Conservation (phyloP, 2,329 filamentous ascomycete genomes). For the Botrytis elliptica region DNA sequence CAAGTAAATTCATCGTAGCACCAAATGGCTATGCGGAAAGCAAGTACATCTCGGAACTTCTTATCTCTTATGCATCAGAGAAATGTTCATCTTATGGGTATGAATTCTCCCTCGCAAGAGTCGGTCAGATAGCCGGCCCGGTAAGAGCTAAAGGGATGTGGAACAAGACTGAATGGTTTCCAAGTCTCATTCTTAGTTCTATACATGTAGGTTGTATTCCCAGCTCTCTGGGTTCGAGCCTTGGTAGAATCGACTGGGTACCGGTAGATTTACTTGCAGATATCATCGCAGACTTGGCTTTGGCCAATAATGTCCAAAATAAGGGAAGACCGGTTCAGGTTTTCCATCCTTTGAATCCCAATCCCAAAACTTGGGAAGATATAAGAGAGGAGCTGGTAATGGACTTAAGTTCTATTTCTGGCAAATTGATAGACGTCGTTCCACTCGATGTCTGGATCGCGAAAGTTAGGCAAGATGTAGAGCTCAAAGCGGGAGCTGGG, state of each 20-base stretch:
- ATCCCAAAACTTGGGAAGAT: background rate
- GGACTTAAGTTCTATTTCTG: background rate
- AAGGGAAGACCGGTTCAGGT: background rate
- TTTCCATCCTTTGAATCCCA: background rate
- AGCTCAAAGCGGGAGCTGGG: background rate
- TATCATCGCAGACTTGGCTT: background rate
- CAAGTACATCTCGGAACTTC: constrained; percentile 37
- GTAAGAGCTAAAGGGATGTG: background rate
- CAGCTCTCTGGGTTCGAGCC: background rate
- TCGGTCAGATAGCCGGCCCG: constrained; percentile 48
- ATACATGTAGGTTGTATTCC: constrained; percentile 2
- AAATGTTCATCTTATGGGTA: constrained; percentile 40
- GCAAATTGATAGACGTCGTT: background rate
- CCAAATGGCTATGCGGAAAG: constrained; percentile 34
- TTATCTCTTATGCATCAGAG: constrained; percentile 45
- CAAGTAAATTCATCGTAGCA: background rate
- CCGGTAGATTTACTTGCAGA: constrained; percentile 8
- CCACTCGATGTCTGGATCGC: background rate
- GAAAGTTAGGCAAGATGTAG: background rate
- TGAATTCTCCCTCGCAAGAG: constrained; percentile 43
- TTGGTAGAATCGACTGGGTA: constrained; percentile 9
- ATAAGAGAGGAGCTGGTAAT: background rate
- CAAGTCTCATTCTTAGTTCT: constrained; percentile 5
- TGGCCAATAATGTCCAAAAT: background rate
- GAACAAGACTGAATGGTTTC: constrained; percentile 12